These are phyloP conservation scores for Blastobotrys terrestris DNA, from an alignment of 805 yeast genomes.

Conservation along the genomic window DNA sequence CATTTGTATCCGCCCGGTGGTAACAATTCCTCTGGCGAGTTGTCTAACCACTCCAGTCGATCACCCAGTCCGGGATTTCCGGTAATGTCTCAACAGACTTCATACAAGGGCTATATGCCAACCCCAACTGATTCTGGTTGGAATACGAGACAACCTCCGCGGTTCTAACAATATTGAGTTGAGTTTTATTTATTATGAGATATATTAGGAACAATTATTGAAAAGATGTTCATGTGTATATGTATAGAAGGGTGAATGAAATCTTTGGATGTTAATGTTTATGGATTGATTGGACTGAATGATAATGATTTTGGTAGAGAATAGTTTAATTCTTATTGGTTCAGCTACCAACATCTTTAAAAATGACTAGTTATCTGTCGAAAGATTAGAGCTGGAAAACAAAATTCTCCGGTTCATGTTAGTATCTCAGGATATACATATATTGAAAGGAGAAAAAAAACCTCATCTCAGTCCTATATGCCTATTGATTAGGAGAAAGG, in stretches of 20 bases:
- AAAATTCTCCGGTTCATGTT: too few species aligned
- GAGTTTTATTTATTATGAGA: background rate
- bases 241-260: background rate
- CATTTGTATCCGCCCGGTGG: background rate
- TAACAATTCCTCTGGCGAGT: background rate
- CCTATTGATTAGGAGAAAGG: too few species aligned
- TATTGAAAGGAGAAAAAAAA: too few species aligned
- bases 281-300: too few species aligned
- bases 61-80: slow-evolving; percentile 4
- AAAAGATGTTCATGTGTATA: background rate
- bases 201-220: background rate
- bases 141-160: background rate
- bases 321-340: too few species aligned
- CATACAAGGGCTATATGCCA: slow-evolving; percentile 2
- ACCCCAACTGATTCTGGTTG: background rate
- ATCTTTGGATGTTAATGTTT: too few species aligned
- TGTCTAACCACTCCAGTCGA: background rate
- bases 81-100: background rate
- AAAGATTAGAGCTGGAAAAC: too few species aligned
- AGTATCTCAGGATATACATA: too few species aligned
- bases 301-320: too few species aligned
- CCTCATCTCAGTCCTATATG: too few species aligned
- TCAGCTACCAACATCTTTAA: too few species aligned
- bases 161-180: background rate
- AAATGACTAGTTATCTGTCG: too few species aligned